phyloP scores from a whole-genome alignment of 768 basidiomycete species.

The Boletus tylopilopsis region DNA sequence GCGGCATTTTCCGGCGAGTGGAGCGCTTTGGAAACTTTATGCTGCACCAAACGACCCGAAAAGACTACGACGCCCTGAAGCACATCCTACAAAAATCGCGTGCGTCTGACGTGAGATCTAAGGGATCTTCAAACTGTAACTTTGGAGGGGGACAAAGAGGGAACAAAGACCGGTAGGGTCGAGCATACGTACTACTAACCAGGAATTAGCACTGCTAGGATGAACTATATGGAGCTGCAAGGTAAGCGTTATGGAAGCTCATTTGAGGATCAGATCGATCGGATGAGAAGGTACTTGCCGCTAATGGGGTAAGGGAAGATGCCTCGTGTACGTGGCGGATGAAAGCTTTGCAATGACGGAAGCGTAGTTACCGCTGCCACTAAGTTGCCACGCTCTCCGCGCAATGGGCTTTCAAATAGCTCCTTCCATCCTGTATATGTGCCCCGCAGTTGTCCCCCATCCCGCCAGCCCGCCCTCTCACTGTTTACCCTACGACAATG shows the following conservation, averaged over 20 bases:
- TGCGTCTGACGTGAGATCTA: background rate
- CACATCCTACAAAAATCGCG: no score
- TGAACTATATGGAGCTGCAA: background rate
- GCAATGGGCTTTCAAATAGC: constrained; percentile 16
- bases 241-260: constrained; percentile 16
- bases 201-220: constrained; percentile 8
- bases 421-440: background rate
- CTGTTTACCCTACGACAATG: constrained; percentile 10
- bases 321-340: constrained; percentile 19
- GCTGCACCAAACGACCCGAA: no score
- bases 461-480: background rate
- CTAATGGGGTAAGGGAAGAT: constrained; percentile 17
- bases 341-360: constrained; percentile 25
- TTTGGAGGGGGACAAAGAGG: background rate
- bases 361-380: constrained; percentile 12
- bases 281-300: constrained; percentile 2
- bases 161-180: background rate
- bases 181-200: background rate
- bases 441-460: background rate
- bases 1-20: background rate
- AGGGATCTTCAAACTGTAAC: background rate
- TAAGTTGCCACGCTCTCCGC: constrained; percentile 9
- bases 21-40: no score
- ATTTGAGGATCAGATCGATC: constrained; percentile 16
- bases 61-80: no score